Base-by-base conservation (phyloP, 2,329 filamentous ascomycete species). In the Lachnellula occidentalis region DNA sequence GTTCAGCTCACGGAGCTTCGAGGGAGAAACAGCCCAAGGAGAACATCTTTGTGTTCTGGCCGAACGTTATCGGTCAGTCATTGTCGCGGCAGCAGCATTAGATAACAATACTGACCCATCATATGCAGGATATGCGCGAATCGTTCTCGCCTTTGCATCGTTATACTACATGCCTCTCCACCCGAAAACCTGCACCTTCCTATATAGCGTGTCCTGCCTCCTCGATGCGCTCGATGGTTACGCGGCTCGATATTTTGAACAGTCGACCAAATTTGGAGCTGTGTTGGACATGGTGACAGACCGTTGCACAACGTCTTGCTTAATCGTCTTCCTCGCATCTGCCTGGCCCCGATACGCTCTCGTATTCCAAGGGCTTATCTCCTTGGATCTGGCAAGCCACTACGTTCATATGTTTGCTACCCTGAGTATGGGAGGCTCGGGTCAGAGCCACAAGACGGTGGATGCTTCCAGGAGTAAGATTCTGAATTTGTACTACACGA, bases 341-440 rank as follows among this genome's bases (percentile, higher is more conserved):
- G 94, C 94, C 19, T 99, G 95, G 75, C 94, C 94, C 4, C 83
- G 92, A 54, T 97, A 90, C 87, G 86, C 90, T 61, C 91, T 97
- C 64, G 69, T 97, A 56, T 99, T 99, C 80, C 94, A 99, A 76
- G 83, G 87, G 45, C 76, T 99, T 68, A 96, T 99, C 72, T 88
- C 87, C 53, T 76, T 99, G 66, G 94, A 99, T 73, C 80, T 99
- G 61, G 88, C 94, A 27, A 96, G 91, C 71, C 94, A 99, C 73
- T 99, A 97, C 71, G 92, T 97, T 78, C 94, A 99, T 76, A 99
- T 99, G 94, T 97, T 95, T 70, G 90, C 92, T 12, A 96, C 91
- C 1, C 77, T 96, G 67, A 86, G 86, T 61, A 94, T 96, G 83
- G 90, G 88, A 51, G 90, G 90, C 51, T 80, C 83, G 51, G 82